A percentile compares a stretch with the other conserved stretches of the same genome.
Conservation (phyloP, 331 rosid species). For the Telfairia occidentalis region DNA sequence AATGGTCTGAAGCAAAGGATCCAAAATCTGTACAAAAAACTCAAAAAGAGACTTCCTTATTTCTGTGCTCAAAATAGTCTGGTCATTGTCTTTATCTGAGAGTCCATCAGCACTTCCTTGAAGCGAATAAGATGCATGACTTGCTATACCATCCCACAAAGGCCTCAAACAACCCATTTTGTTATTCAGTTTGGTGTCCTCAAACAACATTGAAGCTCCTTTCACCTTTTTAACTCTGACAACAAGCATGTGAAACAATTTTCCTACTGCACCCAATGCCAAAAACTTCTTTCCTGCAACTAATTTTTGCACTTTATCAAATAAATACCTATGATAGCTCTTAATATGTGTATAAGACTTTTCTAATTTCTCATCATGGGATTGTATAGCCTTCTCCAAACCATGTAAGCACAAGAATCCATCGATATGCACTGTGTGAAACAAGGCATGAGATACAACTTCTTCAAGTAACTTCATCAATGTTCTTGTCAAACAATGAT, state of each 20-base stretch:
- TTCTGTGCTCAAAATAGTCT: conserved; percentile 33
- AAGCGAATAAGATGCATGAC: conserved; percentile 10
- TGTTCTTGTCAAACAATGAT: conserved; percentile 29
- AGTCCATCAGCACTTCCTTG: conserved; percentile 12
- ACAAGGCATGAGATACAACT: conserved; percentile 61
- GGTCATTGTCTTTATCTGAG: conserved; percentile 17
- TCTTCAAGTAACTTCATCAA: conserved; percentile 50
- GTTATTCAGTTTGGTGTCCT: conserved; percentile 24
- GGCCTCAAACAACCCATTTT: conserved; percentile 17
- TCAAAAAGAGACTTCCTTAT: conserved; percentile 51
- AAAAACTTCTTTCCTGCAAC: conserved; percentile 37
- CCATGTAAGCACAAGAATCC: conserved; percentile 64
- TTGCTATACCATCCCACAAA: conserved; percentile 11
- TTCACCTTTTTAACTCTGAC: conserved; percentile 42
- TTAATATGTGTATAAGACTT: conserved; percentile 34
- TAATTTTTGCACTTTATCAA: conserved; percentile 43
- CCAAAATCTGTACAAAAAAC: conserved; percentile 62
- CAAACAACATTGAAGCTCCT: conserved; percentile 29
- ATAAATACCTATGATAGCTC: conserved; percentile 82
- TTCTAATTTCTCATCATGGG: conserved; percentile 28
- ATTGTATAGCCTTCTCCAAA: conserved; percentile 34
- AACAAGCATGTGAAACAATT: conserved; percentile 44
- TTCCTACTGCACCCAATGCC: conserved; percentile 57
- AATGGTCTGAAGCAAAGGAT: conserved; percentile 51
- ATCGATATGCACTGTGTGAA: conserved; percentile 57